Base-by-base conservation (phyloP, 139 green algal genomes). In the Picochlorum sp. region DNA sequence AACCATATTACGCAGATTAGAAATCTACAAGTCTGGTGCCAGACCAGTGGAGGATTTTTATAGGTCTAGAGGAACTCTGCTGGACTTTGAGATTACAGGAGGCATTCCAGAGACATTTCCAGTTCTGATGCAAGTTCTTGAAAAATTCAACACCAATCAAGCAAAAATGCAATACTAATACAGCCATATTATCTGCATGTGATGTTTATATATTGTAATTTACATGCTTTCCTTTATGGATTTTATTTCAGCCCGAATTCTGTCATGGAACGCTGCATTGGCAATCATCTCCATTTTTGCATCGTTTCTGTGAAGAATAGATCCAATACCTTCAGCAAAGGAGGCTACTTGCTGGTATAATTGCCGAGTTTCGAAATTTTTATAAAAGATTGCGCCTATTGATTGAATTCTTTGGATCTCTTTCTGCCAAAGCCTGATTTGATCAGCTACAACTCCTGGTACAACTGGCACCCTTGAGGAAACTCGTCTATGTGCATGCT, bases 51-150 rank as follows among this genome's bases (percentile, higher is more conserved):
- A 98, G 67, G 67, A 89, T 1, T 89, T 79, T 31, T 98, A 94
- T 70, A 54, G 69, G 9, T 31, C 73, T 5, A 24, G 50, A 30
- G 83, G 82, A 14, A 40, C 85, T 50, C 65, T 97, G 54, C 31
- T 91, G 10, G 81, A 96, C 50, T 98, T 97, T 79, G 77, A 95
- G 62, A 91, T 98, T 59, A 89, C 75, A 6, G 77, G 74, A 2
- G 92, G 92, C 37, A 97, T 98, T 50, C 89, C 90, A 2, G 81
- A 96, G 62, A 61, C 55, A 1, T 51, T 61, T 22, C 55, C 55
- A 33, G 32, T 28, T 20, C 22, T 61, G 36, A 22, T 61, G 24
- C 30, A 61, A 36, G 16, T 20, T 24, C 40, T 61, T 31, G 24
- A 22, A 10, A 31, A 31, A 33, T 61, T 24, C 24, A 33, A 7